Conservation (phyloP, 345 rosid species). For the Rubroshorea leprosula region DNA sequence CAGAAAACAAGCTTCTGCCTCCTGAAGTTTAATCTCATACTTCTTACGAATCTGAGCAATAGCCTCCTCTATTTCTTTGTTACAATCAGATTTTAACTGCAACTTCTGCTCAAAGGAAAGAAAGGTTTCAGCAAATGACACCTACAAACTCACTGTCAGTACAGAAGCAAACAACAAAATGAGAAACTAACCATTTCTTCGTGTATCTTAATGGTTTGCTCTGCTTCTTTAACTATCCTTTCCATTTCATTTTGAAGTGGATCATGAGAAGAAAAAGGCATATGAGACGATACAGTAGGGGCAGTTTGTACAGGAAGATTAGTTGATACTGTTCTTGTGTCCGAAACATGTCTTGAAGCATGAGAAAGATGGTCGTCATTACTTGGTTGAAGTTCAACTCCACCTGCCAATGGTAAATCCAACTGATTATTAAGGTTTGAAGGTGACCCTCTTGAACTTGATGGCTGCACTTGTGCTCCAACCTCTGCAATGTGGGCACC, state of each 20-base stretch:
- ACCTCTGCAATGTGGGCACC: background rate
- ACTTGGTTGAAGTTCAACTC: slow-evolving; percentile 16
- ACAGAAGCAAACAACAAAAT: slow-evolving; percentile 12
- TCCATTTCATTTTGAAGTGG: slow-evolving; percentile 65
- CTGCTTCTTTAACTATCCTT: slow-evolving; percentile 31
- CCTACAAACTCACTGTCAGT: slow-evolving; percentile 1
- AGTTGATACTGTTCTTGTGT: slow-evolving; percentile 18
- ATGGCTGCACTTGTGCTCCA: slow-evolving; percentile 14
- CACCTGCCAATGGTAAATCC: slow-evolving; percentile 19
- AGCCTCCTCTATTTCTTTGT: slow-evolving; percentile 47
- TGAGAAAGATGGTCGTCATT: slow-evolving; percentile 13
- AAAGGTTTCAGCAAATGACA: slow-evolving; percentile 14
- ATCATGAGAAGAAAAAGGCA: slow-evolving; percentile 26
- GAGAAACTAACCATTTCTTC: slow-evolving; percentile 37
- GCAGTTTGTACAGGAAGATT: slow-evolving; percentile 24
- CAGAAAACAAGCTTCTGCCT: slow-evolving; percentile 32
- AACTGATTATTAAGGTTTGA: slow-evolving; percentile 7
- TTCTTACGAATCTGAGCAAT: slow-evolving; percentile 41
- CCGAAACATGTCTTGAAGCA: slow-evolving; percentile 14
- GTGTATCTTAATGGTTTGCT: slow-evolving; percentile 21
- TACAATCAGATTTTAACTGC: slow-evolving; percentile 37
- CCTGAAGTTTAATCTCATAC: slow-evolving; percentile 36
- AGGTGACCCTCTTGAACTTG: slow-evolving; percentile 12
- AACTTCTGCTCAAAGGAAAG: slow-evolving; percentile 40
- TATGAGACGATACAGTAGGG: slow-evolving; percentile 15